These are phyloP conservation scores for Pythium monospermum DNA, from an alignment of 352 stramenopile species.

Conservation along the genomic window DNA sequence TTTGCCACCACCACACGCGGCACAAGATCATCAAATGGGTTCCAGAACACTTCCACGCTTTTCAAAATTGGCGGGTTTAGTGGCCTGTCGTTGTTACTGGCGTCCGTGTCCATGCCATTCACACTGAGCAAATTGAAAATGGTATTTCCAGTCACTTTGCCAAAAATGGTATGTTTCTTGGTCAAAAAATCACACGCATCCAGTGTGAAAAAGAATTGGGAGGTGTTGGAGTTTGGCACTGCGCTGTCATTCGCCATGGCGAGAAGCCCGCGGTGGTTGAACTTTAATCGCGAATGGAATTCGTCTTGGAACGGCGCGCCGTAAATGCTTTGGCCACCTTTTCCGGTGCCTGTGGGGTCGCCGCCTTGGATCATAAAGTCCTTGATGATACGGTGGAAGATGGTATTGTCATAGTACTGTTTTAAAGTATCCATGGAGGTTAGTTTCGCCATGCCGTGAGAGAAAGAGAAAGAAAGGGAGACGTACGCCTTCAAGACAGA, in stretches of 20 bases:
- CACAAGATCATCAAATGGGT: constrained; percentile 95
- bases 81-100: constrained; percentile 72
- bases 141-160: constrained; percentile 93
- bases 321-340: constrained; percentile 93
- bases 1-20: constrained; percentile 38
- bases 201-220: constrained; percentile 99
- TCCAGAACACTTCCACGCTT: constrained; percentile 90
- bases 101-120: constrained; percentile 82
- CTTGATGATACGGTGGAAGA: constrained; percentile 96
- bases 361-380: constrained; percentile 97
- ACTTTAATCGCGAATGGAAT: constrained; percentile 87
- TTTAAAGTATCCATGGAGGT: no score
- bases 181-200: constrained; percentile 95
- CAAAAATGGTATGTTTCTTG: constrained; percentile 98
- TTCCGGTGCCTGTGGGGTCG: constrained; percentile 93
- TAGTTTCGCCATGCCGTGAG: no score
- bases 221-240: constrained; percentile 93
- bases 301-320: constrained; percentile 94
- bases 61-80: constrained; percentile 73
- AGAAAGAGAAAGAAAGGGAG: no score
- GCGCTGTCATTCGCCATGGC: constrained; percentile 98
- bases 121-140: constrained; percentile 97
- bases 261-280: constrained; percentile 89
- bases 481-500: constrained; percentile 79
- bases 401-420: constrained; percentile 91